Conservation (phyloP, 2,329 filamentous ascomycete genomes). For the Ophiostoma montium region DNA sequence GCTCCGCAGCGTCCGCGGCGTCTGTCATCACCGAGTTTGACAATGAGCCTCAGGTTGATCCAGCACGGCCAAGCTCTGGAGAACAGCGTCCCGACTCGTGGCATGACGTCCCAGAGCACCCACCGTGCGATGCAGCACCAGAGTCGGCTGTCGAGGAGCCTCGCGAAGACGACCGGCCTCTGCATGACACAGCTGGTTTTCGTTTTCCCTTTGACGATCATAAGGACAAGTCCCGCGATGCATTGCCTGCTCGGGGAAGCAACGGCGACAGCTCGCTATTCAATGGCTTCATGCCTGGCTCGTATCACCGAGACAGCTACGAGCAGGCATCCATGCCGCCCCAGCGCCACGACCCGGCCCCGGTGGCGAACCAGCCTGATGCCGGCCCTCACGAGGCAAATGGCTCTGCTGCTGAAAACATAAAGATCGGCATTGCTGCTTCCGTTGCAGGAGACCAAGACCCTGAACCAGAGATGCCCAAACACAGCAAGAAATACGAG, state of each 20-base stretch:
- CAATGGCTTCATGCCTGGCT: constrained; percentile 6
- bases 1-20: constrained; percentile 42
- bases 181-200: constrained; percentile 10
- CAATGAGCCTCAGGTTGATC: constrained; percentile 51
- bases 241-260: neutral
- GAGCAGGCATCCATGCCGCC: constrained; percentile 4
- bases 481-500: constrained; percentile 7
- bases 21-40: constrained; percentile 61
- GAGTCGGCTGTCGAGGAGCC: neutral
- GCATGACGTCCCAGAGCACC: too few relatives aligned
- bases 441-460: too few relatives aligned
- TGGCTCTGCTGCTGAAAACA: neutral
- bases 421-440: neutral
- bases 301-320: constrained; percentile 7
- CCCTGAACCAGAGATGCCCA: neutral
- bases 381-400: neutral
- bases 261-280: constrained; percentile 1
- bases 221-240: neutral
- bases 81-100: neutral
- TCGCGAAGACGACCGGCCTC: neutral
- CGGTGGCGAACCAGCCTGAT: neutral
- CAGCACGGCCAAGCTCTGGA: constrained; percentile 21
- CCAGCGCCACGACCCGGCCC: neutral
- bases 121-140: too few relatives aligned
- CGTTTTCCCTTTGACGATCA: constrained; percentile 31